Evolutionary conservation across 768 basidiomycete species (phyloP), one percentile per base, ranked within the genome.

Genomic region (Boletus sp.): DNA sequence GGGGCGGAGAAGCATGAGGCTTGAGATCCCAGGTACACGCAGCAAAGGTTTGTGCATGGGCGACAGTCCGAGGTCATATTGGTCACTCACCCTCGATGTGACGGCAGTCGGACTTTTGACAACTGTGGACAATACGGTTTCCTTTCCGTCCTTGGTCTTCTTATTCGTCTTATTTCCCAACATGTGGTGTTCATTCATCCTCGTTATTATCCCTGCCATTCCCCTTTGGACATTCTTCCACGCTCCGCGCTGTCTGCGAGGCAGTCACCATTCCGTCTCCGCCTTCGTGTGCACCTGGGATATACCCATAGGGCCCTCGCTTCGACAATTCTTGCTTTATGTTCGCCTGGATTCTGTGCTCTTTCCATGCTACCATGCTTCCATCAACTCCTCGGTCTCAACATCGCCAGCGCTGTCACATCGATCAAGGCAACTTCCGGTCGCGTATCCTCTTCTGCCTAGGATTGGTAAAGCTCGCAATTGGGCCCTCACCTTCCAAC

Each of bases 61-160:
- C 51, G 39, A 57, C 42, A 46, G 54, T 59, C 65, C 68, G 68
- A 65, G 61, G 65, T 51, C 50, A 50, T 60, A 47, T 41, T 32
- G 50, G 21, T 29, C 43, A 25, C 63, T 64, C 56, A 57, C 47
- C 35, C 37, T 45, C 55, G 34, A 55, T 47, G 30, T 65, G 55
- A 65, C 47, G 55, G 61, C 65, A 67, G 61, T 65, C 59, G 59
- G 64, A 64, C 62, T 60, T 65, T 58, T 45, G 57, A 53, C 56
- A 50, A 59, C 51, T 54, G 48, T 54, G 58, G 62, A 68, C 61
- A 59, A 58, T 63, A 27, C 53, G 56, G 45, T 64, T 64, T 63
- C 64, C 58, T 65, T 57, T 62, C 50, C 44, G 43, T 64, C 50
- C 5, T 46, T 55, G 47, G 34, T 47, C 55, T 55, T 55, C 61